A percentile compares a stretch with the other conserved stretches of the same genome.
phyloP scores from a whole-genome alignment of 2,329 filamentous ascomycete genomes.

The Pseudogymnoascus sp. region DNA sequence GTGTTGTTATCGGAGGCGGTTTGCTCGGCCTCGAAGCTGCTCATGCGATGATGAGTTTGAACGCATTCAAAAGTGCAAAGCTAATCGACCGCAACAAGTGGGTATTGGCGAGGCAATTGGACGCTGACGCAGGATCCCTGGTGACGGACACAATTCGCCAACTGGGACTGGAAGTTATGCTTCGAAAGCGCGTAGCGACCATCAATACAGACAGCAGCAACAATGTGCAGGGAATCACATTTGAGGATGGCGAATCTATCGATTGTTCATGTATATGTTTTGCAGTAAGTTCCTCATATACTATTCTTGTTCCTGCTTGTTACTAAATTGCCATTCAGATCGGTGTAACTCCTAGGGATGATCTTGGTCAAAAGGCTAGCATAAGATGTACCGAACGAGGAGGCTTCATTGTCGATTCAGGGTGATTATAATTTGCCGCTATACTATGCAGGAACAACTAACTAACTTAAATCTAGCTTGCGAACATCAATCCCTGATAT shows the following conservation, averaged over 20 bases:
- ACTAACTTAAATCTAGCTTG: slow-evolving; percentile 30
- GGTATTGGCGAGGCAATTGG: slow-evolving; percentile 75
- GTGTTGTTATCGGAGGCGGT: slow-evolving; percentile 74
- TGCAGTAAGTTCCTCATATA: slow-evolving; percentile 34
- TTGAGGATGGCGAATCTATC: slow-evolving; percentile 72
- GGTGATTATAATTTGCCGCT: slow-evolving; percentile 31
- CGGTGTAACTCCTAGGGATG: slow-evolving; percentile 72
- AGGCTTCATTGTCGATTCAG: slow-evolving; percentile 64
- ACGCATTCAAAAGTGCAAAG: slow-evolving; percentile 63
- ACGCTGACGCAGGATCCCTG: slow-evolving; percentile 69
- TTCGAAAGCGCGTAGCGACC: slow-evolving; percentile 64
- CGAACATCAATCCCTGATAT: slow-evolving; percentile 63
- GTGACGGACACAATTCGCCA: slow-evolving; percentile 72
- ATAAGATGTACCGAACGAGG: slow-evolving; percentile 65
- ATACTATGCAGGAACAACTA: background rate
- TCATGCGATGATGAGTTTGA: slow-evolving; percentile 83
- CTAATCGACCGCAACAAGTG: slow-evolving; percentile 76
- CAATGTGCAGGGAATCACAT: slow-evolving; percentile 62
- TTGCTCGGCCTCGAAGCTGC: slow-evolving; percentile 80
- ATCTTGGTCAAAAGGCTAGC: slow-evolving; percentile 60
- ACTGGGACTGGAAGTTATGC: slow-evolving; percentile 71
- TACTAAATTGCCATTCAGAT: slow-evolving; percentile 36
- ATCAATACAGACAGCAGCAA: slow-evolving; percentile 62
- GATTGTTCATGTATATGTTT: slow-evolving; percentile 79
- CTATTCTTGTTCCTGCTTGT: background rate